Percentiles rank a stretch among this genome's conserved stretches.
Evolutionary conservation across 169 alveolate species (phyloP).

Genomic region (Eimeria maxima): DNA sequence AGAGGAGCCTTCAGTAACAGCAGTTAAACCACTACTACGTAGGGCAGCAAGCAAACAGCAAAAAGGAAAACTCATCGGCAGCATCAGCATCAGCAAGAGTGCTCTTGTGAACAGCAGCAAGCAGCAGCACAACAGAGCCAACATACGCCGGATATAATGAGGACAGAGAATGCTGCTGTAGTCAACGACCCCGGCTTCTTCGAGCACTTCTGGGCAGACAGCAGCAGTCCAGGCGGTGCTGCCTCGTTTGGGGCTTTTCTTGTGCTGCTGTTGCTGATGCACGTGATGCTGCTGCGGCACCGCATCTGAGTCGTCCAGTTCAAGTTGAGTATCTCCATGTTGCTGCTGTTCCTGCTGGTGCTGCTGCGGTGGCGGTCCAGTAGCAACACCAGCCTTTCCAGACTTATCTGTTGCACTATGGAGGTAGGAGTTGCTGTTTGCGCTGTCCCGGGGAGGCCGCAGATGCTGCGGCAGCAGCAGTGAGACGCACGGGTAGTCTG

Average conservation of each 20-base stretch:
- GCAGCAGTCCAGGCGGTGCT: conserved; percentile 68
- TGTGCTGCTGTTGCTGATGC: conserved; percentile 59
- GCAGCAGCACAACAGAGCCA: neutral
- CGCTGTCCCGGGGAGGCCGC: conserved; percentile 53
- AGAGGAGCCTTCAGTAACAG: neutral
- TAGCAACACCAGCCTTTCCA: neutral
- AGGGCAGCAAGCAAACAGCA: conserved; percentile 8
- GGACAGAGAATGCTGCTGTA: conserved; percentile 80
- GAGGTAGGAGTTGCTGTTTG: conserved; percentile 35
- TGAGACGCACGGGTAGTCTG: conserved; percentile 67
- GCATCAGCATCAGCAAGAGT: neutral
- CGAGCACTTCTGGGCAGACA: conserved; percentile 39
- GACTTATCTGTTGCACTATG: conserved; percentile 27
- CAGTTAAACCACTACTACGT: neutral
- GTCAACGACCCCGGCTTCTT: conserved; percentile 67
- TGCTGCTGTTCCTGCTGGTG: conserved; percentile 41
- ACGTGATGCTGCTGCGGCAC: neutral
- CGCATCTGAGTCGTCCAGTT: neutral
- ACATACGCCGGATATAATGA: conserved; percentile 58
- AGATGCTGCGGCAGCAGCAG: conserved; percentile 57
- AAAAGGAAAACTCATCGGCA: neutral
- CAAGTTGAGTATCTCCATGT: neutral
- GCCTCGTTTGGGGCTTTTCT: conserved; percentile 44
- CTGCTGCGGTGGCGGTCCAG: neutral
- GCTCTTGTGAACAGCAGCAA: neutral